Conservation (phyloP, 441 rosid species). For the Pelargonium fulgidum region DNA sequence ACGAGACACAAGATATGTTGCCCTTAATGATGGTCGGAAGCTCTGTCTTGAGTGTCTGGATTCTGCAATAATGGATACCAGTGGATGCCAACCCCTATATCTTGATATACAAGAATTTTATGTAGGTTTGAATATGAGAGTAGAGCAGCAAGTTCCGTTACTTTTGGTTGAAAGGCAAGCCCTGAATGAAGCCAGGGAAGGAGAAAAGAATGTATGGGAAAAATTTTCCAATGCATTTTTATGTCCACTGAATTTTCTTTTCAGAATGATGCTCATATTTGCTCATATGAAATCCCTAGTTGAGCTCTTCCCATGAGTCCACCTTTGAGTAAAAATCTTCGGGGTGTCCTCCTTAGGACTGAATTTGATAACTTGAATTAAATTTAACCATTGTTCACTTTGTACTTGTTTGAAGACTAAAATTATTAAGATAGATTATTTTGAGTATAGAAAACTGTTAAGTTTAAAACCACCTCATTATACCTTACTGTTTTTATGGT, state of each 20-base stretch:
- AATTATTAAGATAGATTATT: too few relatives aligned
- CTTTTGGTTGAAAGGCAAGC: constrained; percentile 94
- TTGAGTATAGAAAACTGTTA: too few relatives aligned
- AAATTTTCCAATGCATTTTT: background rate
- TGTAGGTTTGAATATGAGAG: constrained; percentile 86
- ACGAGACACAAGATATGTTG: constrained; percentile 51
- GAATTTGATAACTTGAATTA: background rate
- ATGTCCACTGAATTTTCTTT: too few relatives aligned
- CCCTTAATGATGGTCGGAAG: constrained; percentile 86
- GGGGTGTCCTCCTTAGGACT: background rate
- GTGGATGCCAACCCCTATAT: constrained; percentile 85
- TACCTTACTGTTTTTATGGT: too few relatives aligned
- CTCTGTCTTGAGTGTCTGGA: constrained; percentile 90
- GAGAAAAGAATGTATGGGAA: constrained; percentile 69
- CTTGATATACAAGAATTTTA: constrained; percentile 78
- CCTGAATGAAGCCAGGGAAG: constrained; percentile 87
- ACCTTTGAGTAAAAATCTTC: too few relatives aligned
- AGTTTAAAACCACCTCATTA: too few relatives aligned
- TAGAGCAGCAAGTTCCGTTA: constrained; percentile 77
- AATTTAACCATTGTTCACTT: background rate
- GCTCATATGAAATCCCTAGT: too few relatives aligned
- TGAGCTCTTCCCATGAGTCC: too few relatives aligned
- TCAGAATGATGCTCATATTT: too few relatives aligned
- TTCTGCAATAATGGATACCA: constrained; percentile 80
- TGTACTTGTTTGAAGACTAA: too few relatives aligned